A percentile compares a stretch with the other conserved stretches of the same genome.
phyloP scores from a whole-genome alignment of 1,284 basidiomycete genomes.

The Puccinia brachypodii region DNA sequence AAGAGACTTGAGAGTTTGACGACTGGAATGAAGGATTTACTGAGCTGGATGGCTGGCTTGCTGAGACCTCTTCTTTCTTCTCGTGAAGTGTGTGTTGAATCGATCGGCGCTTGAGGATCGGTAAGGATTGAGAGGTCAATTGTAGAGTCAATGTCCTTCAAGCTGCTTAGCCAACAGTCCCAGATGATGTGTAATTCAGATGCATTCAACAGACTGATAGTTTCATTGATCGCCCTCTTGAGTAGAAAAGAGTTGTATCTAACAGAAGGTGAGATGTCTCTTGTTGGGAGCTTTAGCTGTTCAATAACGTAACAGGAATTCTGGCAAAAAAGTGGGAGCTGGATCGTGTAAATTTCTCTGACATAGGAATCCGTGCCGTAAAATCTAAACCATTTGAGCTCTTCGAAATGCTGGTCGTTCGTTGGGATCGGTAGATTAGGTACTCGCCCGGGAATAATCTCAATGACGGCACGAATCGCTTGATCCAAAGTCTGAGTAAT shows the following conservation, averaged over 20 bases:
- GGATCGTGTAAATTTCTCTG: not conserved
- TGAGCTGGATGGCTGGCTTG: not conserved
- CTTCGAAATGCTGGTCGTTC: not conserved
- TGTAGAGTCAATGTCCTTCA: no score
- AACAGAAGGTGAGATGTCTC: no score
- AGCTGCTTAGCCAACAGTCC: no score
- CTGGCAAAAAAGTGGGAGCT: not conserved
- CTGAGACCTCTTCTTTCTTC: not conserved
- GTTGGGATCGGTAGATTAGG: not conserved
- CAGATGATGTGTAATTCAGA: no score
- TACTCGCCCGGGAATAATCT: not conserved
- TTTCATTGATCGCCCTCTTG: no score
- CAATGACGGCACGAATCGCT: not conserved
- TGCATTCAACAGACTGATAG: no score
- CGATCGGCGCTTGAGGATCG: not conserved
- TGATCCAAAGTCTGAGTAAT: not conserved
- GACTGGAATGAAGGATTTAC: not conserved
- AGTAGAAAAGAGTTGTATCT: no score
- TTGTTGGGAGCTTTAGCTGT: not conserved
- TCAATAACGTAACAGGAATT: not conserved
- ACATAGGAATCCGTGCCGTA: not conserved
- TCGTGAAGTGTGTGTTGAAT: not conserved
- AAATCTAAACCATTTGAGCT: not conserved
- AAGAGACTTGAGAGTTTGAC: not conserved
- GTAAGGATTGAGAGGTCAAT: no score